A percentile compares a stretch with the other conserved stretches of the same genome.
phyloP scores from a whole-genome alignment of 148 eudicot species.

The Vaccinium macrocarpon region DNA sequence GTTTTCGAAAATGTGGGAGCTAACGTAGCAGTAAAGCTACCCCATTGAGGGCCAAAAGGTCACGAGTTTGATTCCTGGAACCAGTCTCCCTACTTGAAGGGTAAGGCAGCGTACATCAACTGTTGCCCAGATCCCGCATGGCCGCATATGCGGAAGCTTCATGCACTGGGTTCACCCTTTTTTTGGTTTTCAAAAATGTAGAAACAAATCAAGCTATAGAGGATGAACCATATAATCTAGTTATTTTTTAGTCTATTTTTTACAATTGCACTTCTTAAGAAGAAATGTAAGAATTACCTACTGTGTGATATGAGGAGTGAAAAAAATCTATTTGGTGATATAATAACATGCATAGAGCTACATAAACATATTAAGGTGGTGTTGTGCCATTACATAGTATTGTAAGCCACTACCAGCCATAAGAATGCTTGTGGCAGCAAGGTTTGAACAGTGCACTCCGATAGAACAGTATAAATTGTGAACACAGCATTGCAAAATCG shows the following conservation, averaged over 20 bases:
- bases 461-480: background rate
- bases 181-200: background rate
- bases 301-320: background rate
- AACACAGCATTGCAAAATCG: background rate
- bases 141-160: too few relatives aligned
- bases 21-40: background rate
- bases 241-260: background rate
- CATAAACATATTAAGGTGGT: background rate
- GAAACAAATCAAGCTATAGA: background rate
- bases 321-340: background rate
- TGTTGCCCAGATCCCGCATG: too few relatives aligned
- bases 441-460: slow-evolving; percentile 1
- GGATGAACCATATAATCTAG: background rate
- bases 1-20: background rate
- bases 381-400: background rate
- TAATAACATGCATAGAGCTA: background rate
- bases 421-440: slow-evolving; percentile 2
- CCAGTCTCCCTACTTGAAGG: too few relatives aligned
- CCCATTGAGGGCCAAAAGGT: background rate
- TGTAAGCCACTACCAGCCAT: background rate
- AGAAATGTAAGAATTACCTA: background rate
- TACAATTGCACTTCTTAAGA: background rate
- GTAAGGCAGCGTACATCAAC: too few relatives aligned
- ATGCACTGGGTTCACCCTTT: background rate
- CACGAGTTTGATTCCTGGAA: background rate